Evolutionary conservation across 768 basidiomycete genomes (phyloP).

Genomic region (Chiua virens): DNA sequence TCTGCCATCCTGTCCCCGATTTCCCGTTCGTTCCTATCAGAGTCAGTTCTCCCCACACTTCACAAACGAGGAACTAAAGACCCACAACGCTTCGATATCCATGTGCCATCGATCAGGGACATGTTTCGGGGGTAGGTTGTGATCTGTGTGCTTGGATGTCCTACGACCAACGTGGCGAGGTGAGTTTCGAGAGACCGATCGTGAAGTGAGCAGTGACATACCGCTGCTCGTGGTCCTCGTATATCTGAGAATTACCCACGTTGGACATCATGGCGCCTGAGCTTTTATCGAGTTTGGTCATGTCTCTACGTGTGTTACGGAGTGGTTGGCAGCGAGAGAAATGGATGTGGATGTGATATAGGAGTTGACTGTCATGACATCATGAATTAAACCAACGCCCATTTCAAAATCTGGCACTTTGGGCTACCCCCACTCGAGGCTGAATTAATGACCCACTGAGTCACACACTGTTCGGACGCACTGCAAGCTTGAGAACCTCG

Average conservation of each 20-base stretch:
- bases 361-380: slow-evolving; percentile 13
- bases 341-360: background rate
- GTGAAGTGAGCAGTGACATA: slow-evolving; percentile 14
- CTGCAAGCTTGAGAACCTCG: background rate
- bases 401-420: background rate
- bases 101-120: slow-evolving; percentile 37
- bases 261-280: slow-evolving; percentile 49
- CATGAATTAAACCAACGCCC: too few species aligned
- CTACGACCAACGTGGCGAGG: slow-evolving; percentile 10
- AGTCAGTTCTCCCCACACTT: background rate
- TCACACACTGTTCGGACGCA: too few species aligned
- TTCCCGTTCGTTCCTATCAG: slow-evolving; percentile 42
- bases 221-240: slow-evolving; percentile 51
- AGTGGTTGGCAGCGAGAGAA: background rate
- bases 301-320: slow-evolving; percentile 5
- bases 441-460: too few species aligned
- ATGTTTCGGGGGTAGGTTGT: slow-evolving; percentile 26
- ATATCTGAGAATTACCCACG: slow-evolving; percentile 48
- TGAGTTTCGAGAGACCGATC: slow-evolving; percentile 1
- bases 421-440: too few species aligned
- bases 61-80: background rate
- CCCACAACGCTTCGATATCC: slow-evolving; percentile 32
- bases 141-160: slow-evolving; percentile 21
- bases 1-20: slow-evolving; percentile 39
- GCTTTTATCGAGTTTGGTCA: slow-evolving; percentile 16